A percentile compares a stretch with the other conserved stretches of the same genome.
Conservation (phyloP, 805 yeast species). For the Wickerhamiella sorbophila region DNA sequence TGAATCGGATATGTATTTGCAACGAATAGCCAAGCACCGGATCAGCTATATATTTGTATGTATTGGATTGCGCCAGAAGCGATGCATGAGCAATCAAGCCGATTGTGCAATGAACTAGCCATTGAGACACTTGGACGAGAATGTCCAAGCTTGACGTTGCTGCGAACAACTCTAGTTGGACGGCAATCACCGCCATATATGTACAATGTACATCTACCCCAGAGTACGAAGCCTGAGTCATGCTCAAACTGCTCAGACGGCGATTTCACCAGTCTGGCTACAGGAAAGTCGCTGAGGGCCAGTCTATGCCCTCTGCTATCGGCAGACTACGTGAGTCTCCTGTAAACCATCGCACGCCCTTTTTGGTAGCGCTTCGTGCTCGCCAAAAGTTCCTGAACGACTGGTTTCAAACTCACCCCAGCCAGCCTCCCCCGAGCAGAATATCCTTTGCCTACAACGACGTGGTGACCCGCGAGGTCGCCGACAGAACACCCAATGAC, state of each 20-base stretch:
- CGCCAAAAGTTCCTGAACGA: conserved; percentile 54
- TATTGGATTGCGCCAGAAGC: too few relatives aligned
- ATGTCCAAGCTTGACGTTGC: too few relatives aligned
- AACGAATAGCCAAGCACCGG: too few relatives aligned
- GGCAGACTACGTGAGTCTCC: conserved; percentile 22
- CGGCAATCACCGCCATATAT: too few relatives aligned
- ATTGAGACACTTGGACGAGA: too few relatives aligned
- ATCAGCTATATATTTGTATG: too few relatives aligned
- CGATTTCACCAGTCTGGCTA: background rate
- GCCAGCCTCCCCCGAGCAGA: conserved; percentile 16
- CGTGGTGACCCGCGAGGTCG: conserved; percentile 55
- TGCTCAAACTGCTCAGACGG: background rate
- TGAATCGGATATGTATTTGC: too few relatives aligned
- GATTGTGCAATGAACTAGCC: too few relatives aligned
- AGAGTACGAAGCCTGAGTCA: too few relatives aligned
- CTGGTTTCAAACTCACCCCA: conserved; percentile 37
- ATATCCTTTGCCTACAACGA: conserved; percentile 41
- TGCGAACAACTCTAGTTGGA: too few relatives aligned
- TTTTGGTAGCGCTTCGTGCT: conserved; percentile 75
- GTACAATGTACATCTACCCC: too few relatives aligned
- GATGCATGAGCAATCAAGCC: too few relatives aligned
- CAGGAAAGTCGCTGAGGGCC: background rate
- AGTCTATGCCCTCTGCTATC: conserved; percentile 1
- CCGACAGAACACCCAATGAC: conserved; percentile 62
- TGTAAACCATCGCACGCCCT: conserved; percentile 42